Evolutionary conservation across 1,139 yeast genomes (phyloP), one percentile per base, ranked within the genome.

Genomic region (Candida labiduridarum): DNA sequence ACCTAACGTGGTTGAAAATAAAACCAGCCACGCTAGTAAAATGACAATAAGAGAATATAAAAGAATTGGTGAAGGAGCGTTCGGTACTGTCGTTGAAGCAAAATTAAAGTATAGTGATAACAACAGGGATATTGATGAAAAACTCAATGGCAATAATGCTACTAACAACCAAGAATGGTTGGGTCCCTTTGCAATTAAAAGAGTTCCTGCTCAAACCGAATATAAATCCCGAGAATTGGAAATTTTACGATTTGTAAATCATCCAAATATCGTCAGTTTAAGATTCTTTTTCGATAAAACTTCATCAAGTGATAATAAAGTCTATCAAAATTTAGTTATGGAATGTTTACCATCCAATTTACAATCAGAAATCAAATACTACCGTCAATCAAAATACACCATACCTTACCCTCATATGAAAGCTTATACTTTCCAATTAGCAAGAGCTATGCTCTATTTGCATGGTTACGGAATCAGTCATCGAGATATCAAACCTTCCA

Each of bases 121-220:
- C 10, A 27, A 19, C 12, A 51, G 45, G 19, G 39, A 44, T 19
- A 40, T 49, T 19, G 53, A 50, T 11, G 38, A 41, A 7, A 12
- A n/a, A 22, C 27, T 25, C 42, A 34, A 29, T 16, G 47, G 46
- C 31, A 47, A 41, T 31, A 52, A 58, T 22, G 52, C 47, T 36
- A 44, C 68, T 49, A 67, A 36, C 33, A 35, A 39, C 31, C 22
- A 25, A 15, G 69, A 71, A 29, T 84, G 89, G 88, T 69, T 83
- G 40, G 95, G 95, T 0, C 95, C 95, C 0, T 87, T 81, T 70
- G 95, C 94, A 27, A 87, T 87, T 52, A 87, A 87, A 61, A 78
- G 89, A 59, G 94, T 87, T 1, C 92, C 92, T 19, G 94, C 94
- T 1, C 94, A 87, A 62, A 87, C 94, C 0, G 95, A 87, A 65